phyloP scores from a whole-genome alignment of 768 basidiomycete species.

The Pleurotus giganteus region DNA sequence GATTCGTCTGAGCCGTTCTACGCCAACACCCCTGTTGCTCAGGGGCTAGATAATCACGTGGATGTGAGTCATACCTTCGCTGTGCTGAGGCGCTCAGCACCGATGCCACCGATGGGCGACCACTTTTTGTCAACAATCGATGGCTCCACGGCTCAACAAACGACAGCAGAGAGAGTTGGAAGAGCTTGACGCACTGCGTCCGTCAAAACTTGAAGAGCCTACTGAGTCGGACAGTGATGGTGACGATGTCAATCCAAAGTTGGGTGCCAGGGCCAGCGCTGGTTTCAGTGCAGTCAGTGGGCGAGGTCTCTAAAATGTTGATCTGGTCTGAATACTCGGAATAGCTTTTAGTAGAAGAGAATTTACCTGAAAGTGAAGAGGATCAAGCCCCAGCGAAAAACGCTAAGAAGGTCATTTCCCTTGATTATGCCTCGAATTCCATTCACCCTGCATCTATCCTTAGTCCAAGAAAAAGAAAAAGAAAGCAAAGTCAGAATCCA shows the following conservation, averaged over 20 bases:
- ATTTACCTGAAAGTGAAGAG: slow-evolving; percentile 22
- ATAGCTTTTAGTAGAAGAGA: slow-evolving; percentile 22
- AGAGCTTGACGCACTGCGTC: slow-evolving; percentile 61
- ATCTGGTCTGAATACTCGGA: slow-evolving; percentile 42
- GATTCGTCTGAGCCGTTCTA: no score
- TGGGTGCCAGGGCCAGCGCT: slow-evolving; percentile 12
- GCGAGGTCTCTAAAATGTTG: slow-evolving; percentile 4
- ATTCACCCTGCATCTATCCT: neutral
- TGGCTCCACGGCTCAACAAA: slow-evolving; percentile 78
- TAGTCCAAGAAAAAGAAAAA: slow-evolving; percentile 41
- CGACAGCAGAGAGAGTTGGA: slow-evolving; percentile 85
- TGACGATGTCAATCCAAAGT: slow-evolving; percentile 22
- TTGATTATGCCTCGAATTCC: neutral
- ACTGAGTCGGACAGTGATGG: slow-evolving; percentile 35
- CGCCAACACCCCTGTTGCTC: no score
- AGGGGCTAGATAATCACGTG: no score
- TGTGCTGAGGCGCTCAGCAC: no score
- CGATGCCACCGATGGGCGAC: slow-evolving; percentile 3
- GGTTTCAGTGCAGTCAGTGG: slow-evolving; percentile 48
- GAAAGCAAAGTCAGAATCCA: slow-evolving; percentile 18
- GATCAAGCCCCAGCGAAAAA: slow-evolving; percentile 23
- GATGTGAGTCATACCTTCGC: no score
- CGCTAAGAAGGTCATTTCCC: slow-evolving; percentile 10
- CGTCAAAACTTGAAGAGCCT: slow-evolving; percentile 25
- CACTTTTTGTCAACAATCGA: slow-evolving; percentile 22